Base-by-base conservation (phyloP, 805 yeast genomes). In the Suhomyces kilbournensis region DNA sequence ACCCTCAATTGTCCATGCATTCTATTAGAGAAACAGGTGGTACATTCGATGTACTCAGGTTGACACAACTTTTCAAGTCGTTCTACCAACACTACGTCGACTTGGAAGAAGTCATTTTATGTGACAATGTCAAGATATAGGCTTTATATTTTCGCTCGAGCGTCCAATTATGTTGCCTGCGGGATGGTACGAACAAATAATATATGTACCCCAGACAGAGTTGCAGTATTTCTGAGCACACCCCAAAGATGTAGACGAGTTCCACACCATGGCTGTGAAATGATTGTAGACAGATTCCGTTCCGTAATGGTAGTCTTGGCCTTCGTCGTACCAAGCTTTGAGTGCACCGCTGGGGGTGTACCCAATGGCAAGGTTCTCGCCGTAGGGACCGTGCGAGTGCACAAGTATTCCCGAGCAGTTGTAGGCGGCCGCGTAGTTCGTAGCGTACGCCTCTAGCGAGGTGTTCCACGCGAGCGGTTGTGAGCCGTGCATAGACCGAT, bases 11-110 rank as follows among this genome's bases (percentile, higher is more conserved):
- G 61, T 85, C 94, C 53, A 92, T 92, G 98, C 98, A 92, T 65
- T 87, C 96, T 1, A 85, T 90, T 55, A 81, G 97, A 68, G 98
- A 92, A 69, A 91, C 96, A 4, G 92, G 96, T 34, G 96, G 96
- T 19, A 69, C 88, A 19, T 74, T 71, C 47, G 98, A 92, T 70
- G 75, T 93, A 26, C 84, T 75, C 47, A 74, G 78, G 53, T 82
- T 89, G 54, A 79, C 83, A 43, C 69, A 71, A 46, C 72, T 92
- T 55, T 90, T 88, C 65, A 76, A 72, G 56, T 76, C 82, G 20
- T 92, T 79, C 65, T 90, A 82, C 64, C 79, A 60, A 17, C 51
- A 66, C 19, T 75, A 65, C 51, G 59, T 54, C 22, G 65, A 56
- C 2, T 51, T 69, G 34, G 75, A 73, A 47, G 64, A 56, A 22